These are phyloP conservation scores for Begonia peltatifolia DNA, from an alignment of 306 rosid genomes.

Conservation along the genomic window DNA sequence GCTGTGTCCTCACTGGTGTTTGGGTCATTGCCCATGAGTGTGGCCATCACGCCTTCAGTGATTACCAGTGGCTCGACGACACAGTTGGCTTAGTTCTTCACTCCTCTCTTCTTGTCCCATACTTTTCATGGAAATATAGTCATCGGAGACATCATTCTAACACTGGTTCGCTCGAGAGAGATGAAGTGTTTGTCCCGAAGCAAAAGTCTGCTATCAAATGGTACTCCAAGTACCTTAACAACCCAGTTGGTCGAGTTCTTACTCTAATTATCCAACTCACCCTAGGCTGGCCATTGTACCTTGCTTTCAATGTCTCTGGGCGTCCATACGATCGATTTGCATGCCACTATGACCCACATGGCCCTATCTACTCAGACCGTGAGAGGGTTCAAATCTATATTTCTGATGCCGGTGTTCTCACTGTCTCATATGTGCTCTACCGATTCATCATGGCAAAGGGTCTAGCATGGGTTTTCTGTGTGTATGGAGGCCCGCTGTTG, in stretches of 20 bases:
- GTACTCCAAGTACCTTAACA: constrained; percentile 61
- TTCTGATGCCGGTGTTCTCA: constrained; percentile 40
- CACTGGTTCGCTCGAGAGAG: constrained; percentile 65
- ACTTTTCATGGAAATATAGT: constrained; percentile 63
- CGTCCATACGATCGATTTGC: constrained; percentile 20
- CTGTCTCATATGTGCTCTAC: constrained; percentile 33
- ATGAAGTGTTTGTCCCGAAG: constrained; percentile 86
- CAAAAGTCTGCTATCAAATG: constrained; percentile 26
- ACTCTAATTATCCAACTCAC: constrained; percentile 30
- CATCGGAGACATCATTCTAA: constrained; percentile 90
- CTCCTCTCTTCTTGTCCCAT: constrained; percentile 28
- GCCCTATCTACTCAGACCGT: constrained; percentile 53
- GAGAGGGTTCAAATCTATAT: constrained; percentile 51
- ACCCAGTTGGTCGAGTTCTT: constrained; percentile 54
- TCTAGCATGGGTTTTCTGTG: constrained; percentile 53
- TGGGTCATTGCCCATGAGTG: constrained; percentile 44
- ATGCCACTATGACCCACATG: constrained; percentile 21
- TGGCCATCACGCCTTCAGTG: constrained; percentile 67
- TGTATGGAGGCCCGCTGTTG: constrained; percentile 58
- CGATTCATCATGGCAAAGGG: constrained; percentile 44
- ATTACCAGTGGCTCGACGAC: constrained; percentile 80
- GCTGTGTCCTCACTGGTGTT: constrained; percentile 74
- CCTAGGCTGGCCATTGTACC: constrained; percentile 63
- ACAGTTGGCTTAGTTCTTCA: constrained; percentile 68
- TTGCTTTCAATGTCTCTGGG: constrained; percentile 55